Base-by-base conservation (phyloP, 2,329 filamentous ascomycete species). In the Alternaria angustiovoidea region DNA sequence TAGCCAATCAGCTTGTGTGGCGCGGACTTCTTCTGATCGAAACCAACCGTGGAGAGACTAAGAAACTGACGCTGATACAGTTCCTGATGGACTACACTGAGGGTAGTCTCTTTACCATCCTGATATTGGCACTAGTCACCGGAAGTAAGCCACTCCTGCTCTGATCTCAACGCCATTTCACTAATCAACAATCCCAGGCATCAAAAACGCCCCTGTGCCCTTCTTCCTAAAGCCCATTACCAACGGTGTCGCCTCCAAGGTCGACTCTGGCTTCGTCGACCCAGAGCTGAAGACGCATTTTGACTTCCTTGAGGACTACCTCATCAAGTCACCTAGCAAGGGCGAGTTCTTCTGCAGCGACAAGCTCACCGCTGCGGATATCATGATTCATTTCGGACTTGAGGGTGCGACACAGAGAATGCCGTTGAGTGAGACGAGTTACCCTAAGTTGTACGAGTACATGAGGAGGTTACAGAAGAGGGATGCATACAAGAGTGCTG, bases 81-180 rank as follows among this genome's bases (percentile, higher is more conserved):
- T 77, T 75, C 59, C 48, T 78, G 34, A 87, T 97, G 84, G 91
- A 97, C 76, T 97, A 94, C 78, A 85, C 87, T 5, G 94, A 97
- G 80, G 94, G 94, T 11, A 92, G 87, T 62, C 80, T 97, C 62
- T 95, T 96, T 89, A 86, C 88, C 0, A 81, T 88, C 48, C 76
- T 95, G 63, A 79, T 94, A 1, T 78, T 92, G 62, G 80, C 83
- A 14, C 74, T 95, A 16, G 79, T 96, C 26, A 81, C 91, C 20
- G 74, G 51, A 80, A 81, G 68, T 44, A 57, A 52, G 62, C 55
- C 0, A 32, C n/a, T 20, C 14, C 30, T 7, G 26, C 30, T 2
- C 32, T 43, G 11, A 2, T 22, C 20, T n/a, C 14, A 11, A 22
- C 28, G 24, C 7, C 22, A 20, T 16, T n/a, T 20, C 30, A 38